A percentile compares a stretch with the other conserved stretches of the same genome.
Conservation (phyloP, 352 stramenopile species). For the Globisporangium parvum region DNA sequence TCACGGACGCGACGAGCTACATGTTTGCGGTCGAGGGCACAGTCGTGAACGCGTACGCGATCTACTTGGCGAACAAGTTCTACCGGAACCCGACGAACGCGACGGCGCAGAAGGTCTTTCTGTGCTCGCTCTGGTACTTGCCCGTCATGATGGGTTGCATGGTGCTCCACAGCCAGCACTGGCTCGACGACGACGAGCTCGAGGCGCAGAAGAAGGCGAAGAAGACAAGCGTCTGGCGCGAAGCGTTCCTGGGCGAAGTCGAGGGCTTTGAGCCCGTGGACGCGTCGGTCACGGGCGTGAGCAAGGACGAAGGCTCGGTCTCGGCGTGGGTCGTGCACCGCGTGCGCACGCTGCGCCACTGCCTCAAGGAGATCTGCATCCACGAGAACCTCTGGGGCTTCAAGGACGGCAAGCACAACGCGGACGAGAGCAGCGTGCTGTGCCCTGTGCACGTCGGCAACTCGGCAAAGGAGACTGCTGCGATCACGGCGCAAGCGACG, state of each 20-base stretch:
- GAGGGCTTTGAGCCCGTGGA: slow-evolving; percentile 56
- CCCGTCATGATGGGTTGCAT: slow-evolving; percentile 96
- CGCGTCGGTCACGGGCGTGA: slow-evolving; percentile 15
- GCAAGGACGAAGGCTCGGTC: slow-evolving; percentile 41
- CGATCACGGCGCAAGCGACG: slow-evolving; percentile 45
- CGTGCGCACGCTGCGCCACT: slow-evolving; percentile 58
- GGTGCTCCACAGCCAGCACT: slow-evolving; percentile 95
- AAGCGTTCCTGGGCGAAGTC: slow-evolving; percentile 68
- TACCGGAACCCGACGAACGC: slow-evolving; percentile 90
- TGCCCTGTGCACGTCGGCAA: slow-evolving; percentile 74
- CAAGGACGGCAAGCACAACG: slow-evolving; percentile 66
- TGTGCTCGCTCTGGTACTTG: slow-evolving; percentile 97
- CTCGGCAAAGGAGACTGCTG: slow-evolving; percentile 59
- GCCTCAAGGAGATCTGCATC: slow-evolving; percentile 74
- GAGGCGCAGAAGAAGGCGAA: slow-evolving; percentile 53
- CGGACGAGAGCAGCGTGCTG: slow-evolving; percentile 66
- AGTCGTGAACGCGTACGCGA: slow-evolving; percentile 93
- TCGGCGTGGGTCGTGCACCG: slow-evolving; percentile 57
- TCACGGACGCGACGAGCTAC: slow-evolving; percentile 93
- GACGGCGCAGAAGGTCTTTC: slow-evolving; percentile 96
- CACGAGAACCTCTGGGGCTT: slow-evolving; percentile 81
- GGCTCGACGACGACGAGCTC: slow-evolving; percentile 67
- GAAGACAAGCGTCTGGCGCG: slow-evolving; percentile 48
- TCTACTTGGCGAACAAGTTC: slow-evolving; percentile 95
- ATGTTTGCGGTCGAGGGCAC: slow-evolving; percentile 99